These are phyloP conservation scores for Chenopodium berlandieri DNA, from an alignment of 148 eudicot genomes.

Conservation along the genomic window DNA sequence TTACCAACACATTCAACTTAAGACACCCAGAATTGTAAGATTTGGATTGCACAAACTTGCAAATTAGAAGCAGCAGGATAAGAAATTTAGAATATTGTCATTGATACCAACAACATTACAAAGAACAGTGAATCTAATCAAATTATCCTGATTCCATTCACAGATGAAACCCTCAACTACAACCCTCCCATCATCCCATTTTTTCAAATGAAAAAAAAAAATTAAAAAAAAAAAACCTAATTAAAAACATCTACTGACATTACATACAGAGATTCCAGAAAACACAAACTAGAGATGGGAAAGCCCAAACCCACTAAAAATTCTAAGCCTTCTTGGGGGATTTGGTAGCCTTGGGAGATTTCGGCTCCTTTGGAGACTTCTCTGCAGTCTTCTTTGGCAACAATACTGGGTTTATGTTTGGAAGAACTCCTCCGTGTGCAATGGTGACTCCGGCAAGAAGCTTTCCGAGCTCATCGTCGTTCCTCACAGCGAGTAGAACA, in stretches of 20 bases:
- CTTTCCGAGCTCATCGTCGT: constrained; percentile 4
- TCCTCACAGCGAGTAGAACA: constrained; percentile 8
- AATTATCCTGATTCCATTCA: background rate
- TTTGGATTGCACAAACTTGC: too few relatives aligned
- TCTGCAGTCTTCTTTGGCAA: constrained; percentile 9
- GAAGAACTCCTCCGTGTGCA: constrained; percentile 16
- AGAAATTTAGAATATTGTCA: too few relatives aligned
- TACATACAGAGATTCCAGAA: background rate
- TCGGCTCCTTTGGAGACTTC: constrained; percentile 6
- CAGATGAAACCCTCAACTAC: background rate
- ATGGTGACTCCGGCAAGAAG: constrained; percentile 4
- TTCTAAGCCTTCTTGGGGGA: constrained; percentile 3
- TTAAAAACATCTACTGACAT: background rate
- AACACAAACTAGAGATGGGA: background rate
- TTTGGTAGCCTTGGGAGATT: constrained; percentile 8
- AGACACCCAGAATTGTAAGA: too few relatives aligned
- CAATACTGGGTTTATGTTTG: background rate
- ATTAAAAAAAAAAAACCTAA: background rate
- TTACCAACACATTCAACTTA: too few relatives aligned
- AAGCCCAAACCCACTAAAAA: background rate
- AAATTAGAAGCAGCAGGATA: too few relatives aligned
- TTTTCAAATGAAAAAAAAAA: background rate
- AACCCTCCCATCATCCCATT: background rate
- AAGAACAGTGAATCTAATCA: background rate
- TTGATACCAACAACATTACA: constrained; percentile 3